Percentiles rank a stretch among this genome's conserved stretches.
phyloP scores from a whole-genome alignment of 228 moss, liverwort and hornwort genomes.

The Sphagnum fallax region DNA sequence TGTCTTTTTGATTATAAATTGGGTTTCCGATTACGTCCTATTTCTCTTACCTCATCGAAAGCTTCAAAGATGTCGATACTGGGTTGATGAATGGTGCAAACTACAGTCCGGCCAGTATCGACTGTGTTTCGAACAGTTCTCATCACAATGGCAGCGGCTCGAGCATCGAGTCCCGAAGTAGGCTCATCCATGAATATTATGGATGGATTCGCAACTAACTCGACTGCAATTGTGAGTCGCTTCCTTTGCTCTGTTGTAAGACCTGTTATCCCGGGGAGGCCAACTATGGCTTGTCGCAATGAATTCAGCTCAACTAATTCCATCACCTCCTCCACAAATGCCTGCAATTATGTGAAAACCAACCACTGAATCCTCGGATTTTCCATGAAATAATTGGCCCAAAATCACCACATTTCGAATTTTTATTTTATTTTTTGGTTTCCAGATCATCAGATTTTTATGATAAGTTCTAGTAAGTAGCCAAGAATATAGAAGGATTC shows the following conservation, averaged over 20 bases:
- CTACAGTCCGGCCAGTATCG: conserved; percentile 54
- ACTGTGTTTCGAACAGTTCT: conserved; percentile 61
- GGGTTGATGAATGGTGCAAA: conserved; percentile 68
- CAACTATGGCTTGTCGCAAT: conserved; percentile 44
- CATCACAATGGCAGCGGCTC: conserved; percentile 67
- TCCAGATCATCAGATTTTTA: no score
- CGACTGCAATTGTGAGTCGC: conserved; percentile 56
- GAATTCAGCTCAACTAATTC: conserved; percentile 54
- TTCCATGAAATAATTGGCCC: no score
- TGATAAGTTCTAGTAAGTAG: no score
- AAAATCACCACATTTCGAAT: no score
- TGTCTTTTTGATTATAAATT: no score
- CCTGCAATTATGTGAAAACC: conserved; percentile 11
- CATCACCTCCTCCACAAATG: conserved; percentile 65
- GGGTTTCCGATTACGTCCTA: no score
- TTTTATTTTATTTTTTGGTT: no score
- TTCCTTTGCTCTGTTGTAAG: conserved; percentile 62
- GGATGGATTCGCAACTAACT: conserved; percentile 57
- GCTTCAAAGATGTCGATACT: conserved; percentile 72
- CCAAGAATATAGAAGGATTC: no score
- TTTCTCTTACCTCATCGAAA: conserved; percentile 40
- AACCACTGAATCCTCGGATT: no score
- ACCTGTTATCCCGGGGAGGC: conserved; percentile 51
- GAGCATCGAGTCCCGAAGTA: conserved; percentile 49
- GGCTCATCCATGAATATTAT: conserved; percentile 73